These are phyloP conservation scores for Chrysoporthe austroafricana DNA, from an alignment of 2,329 filamentous ascomycete genomes.

Conservation along the genomic window DNA sequence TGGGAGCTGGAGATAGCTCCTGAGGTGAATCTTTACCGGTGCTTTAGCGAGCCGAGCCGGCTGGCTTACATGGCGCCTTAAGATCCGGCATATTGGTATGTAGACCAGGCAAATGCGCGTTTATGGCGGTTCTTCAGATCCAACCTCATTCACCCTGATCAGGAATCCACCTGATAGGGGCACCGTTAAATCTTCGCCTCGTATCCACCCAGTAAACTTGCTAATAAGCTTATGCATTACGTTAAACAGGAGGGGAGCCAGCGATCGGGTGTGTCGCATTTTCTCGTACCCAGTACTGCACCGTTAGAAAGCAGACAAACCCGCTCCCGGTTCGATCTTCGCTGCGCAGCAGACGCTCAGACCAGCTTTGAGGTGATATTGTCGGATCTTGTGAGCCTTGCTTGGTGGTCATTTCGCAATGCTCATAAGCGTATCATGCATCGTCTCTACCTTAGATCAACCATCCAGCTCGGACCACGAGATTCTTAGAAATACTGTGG, in stretches of 20 bases:
- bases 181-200: not conserved
- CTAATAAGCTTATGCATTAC: not conserved
- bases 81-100: not conserved
- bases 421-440: not conserved
- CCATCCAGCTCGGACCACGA: no score
- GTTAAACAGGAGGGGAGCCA: not conserved
- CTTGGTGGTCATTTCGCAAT: not conserved
- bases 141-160: not conserved
- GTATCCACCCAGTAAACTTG: not conserved
- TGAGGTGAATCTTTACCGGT: not conserved
- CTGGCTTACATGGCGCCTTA: not conserved
- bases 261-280: not conserved
- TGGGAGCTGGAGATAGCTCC: not conserved
- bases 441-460: not conserved
- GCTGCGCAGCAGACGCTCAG: not conserved
- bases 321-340: not conserved
- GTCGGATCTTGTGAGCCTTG: not conserved
- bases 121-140: not conserved
- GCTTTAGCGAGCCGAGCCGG: not conserved
- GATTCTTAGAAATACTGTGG: not conserved
- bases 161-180: not conserved
- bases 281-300: not conserved
- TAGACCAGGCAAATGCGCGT: not conserved
- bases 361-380: not conserved
- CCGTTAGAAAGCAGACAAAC: not conserved